Conservation (phyloP, 2,329 filamentous ascomycete species). For the Decorospora gaudefroyi region DNA sequence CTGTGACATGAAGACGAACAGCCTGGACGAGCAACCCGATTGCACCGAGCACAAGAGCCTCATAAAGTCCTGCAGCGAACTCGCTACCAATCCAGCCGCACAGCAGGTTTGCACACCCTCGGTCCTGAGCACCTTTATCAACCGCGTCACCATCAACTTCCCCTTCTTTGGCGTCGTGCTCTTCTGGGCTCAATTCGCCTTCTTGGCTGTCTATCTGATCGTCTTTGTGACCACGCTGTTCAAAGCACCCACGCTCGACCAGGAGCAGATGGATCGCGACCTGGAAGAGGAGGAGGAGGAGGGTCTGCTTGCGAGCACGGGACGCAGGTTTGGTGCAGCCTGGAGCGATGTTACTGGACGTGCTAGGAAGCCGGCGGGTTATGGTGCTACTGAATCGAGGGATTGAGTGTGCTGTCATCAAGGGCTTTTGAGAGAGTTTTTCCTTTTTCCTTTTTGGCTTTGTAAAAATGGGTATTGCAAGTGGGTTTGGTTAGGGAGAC, state of each 20-base stretch:
- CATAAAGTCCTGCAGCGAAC: conserved; percentile 81
- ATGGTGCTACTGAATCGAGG: conserved; percentile 34
- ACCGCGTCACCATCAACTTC: conserved; percentile 90
- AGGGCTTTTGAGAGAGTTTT: too few relatives aligned
- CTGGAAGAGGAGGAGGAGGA: conserved; percentile 93
- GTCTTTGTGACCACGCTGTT: conserved; percentile 80
- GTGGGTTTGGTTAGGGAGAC: too few relatives aligned
- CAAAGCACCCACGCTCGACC: conserved; percentile 75
- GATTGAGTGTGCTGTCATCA: too few relatives aligned
- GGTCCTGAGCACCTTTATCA: conserved; percentile 89
- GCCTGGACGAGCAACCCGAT: conserved; percentile 70
- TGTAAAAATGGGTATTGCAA: too few relatives aligned
- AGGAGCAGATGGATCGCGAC: conserved; percentile 81
- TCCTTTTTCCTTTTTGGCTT: too few relatives aligned
- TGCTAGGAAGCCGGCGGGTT: conserved; percentile 37
- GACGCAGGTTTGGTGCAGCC: conserved; percentile 78
- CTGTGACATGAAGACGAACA: conserved; percentile 71
- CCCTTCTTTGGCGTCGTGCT: conserved; percentile 90
- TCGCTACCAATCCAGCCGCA: conserved; percentile 70
- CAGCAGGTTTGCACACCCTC: conserved; percentile 86
- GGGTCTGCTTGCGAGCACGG: conserved; percentile 81
- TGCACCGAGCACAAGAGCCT: conserved; percentile 73
- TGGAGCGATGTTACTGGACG: conserved; percentile 84
- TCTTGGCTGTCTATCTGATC: conserved; percentile 80
- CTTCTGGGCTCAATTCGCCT: conserved; percentile 96